Percentiles rank a stretch among this genome's conserved stretches.
These are phyloP conservation scores for Hyparrhenia diplandra DNA, from an alignment of 176 grass and related monocot species.

Conservation along the genomic window DNA sequence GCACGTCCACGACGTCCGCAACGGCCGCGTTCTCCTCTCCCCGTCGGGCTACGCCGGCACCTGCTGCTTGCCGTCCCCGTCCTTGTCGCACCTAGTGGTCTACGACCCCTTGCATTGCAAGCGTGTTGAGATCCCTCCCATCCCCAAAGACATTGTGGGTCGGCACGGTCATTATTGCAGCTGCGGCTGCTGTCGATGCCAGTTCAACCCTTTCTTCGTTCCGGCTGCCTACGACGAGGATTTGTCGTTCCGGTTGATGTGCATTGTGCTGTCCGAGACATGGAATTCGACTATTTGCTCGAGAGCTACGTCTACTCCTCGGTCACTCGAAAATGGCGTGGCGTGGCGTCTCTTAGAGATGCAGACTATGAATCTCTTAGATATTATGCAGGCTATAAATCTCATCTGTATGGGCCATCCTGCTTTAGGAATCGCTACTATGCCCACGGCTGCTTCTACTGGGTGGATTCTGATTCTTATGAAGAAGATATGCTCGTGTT, in stretches of 20 bases:
- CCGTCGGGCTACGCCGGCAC: not conserved
- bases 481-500: too few relatives aligned
- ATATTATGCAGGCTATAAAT: too few relatives aligned
- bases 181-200: not conserved
- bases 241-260: conserved; percentile 1
- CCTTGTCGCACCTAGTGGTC: not conserved
- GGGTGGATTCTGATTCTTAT: too few relatives aligned
- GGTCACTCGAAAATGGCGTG: not conserved
- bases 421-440: too few relatives aligned
- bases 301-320: conserved; percentile 15
- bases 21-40: not conserved
- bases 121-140: not conserved
- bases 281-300: not conserved
- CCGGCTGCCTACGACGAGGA: not conserved
- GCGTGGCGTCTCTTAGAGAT: not conserved
- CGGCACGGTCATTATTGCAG: too few relatives aligned
- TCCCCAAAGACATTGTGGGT: not conserved
- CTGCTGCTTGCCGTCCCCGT: rapidly evolving
- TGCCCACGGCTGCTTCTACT: too few relatives aligned
- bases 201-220: not conserved
- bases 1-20: not conserved
- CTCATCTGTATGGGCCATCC: too few relatives aligned
- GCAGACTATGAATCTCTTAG: not conserved
- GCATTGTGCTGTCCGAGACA: not conserved
- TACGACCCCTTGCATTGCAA: not conserved